Percentiles rank a stretch among this genome's conserved stretches.
Evolutionary conservation across 140 eudicot genomes (phyloP).

Genomic region (Cichorium intybus): DNA sequence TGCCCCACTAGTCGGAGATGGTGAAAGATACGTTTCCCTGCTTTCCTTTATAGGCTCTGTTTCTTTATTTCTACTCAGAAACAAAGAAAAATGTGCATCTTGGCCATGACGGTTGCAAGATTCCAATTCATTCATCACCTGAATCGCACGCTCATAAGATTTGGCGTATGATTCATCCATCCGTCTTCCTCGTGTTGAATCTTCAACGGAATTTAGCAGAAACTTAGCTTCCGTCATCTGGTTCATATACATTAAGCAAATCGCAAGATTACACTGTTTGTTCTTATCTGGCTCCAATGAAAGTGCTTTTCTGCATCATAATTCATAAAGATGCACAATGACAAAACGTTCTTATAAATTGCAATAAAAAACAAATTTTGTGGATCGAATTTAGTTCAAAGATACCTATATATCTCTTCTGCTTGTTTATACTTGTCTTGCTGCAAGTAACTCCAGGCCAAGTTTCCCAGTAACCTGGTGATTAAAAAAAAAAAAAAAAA

Average conservation of each 20-base stretch:
- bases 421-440: constrained; percentile 49
- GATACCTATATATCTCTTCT: constrained; percentile 62
- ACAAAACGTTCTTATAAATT: background rate
- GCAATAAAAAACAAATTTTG: background rate
- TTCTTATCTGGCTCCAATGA: constrained; percentile 66
- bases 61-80: constrained; percentile 21
- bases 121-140: constrained; percentile 56
- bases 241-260: constrained; percentile 65
- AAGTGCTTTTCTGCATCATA: constrained; percentile 59
- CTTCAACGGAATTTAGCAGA: constrained; percentile 42
- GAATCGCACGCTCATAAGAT: constrained; percentile 66
- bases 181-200: constrained; percentile 30
- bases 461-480: constrained; percentile 70
- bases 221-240: constrained; percentile 56
- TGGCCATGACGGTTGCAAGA: constrained; percentile 10
- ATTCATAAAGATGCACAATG: constrained; percentile 45
- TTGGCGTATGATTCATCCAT: constrained; percentile 48
- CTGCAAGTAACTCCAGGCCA: constrained; percentile 73
- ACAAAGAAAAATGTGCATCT: background rate
- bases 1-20: background rate
- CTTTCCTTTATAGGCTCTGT: background rate
- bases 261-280: constrained; percentile 71
- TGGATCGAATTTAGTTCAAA: background rate
- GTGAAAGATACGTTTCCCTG: background rate
- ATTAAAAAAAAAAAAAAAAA: no score